Evolutionary conservation across 345 rosid genomes (phyloP).

Genomic region (Linum trigynum): DNA sequence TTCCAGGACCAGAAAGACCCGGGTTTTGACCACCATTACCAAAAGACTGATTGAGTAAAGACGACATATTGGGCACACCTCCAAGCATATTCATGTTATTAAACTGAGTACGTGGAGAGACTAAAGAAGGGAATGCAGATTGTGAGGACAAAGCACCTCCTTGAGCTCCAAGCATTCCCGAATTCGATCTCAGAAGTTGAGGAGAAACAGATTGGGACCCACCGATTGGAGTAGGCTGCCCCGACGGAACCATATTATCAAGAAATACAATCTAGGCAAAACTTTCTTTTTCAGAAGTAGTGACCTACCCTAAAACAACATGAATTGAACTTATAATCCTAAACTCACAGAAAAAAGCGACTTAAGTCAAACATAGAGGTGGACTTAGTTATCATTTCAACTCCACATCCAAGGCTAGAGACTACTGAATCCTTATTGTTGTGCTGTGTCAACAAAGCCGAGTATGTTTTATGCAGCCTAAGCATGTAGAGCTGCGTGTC

Average conservation of each 20-base stretch:
- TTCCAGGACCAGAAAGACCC: conserved; percentile 22
- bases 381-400: conserved; percentile 28
- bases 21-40: conserved; percentile 62
- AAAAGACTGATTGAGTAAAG: conserved; percentile 19
- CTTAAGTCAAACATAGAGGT: conserved; percentile 16
- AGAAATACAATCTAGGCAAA: conserved; percentile 16
- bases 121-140: background rate
- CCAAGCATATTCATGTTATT: conserved; percentile 73
- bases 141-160: background rate
- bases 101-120: conserved; percentile 30
- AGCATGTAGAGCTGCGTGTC: conserved; percentile 26
- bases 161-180: conserved; percentile 52
- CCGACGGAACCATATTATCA: conserved; percentile 71
- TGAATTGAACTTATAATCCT: conserved; percentile 18
- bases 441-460: conserved; percentile 14
- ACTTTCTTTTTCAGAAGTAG: background rate
- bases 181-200: conserved; percentile 60
- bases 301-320: background rate
- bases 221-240: conserved; percentile 68
- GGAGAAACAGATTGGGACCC: conserved; percentile 63
- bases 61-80: conserved; percentile 32
- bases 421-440: conserved; percentile 29
- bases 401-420: conserved; percentile 21
- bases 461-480: conserved; percentile 19
- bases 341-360: conserved; percentile 21